Evolutionary conservation across 2,329 filamentous ascomycete genomes (phyloP), one percentile per base, ranked within the genome.

Genomic region (Xylaria digitata): DNA sequence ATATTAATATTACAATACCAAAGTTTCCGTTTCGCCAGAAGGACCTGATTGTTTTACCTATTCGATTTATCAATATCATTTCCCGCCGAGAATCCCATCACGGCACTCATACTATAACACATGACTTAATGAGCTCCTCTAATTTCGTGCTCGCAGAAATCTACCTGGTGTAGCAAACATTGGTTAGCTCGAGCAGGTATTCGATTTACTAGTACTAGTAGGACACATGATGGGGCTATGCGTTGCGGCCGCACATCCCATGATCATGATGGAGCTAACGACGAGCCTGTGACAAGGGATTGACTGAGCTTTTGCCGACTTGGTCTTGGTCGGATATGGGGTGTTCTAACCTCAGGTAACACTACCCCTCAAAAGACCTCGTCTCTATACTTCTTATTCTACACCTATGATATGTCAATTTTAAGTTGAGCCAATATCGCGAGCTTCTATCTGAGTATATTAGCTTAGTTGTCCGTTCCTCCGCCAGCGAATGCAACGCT

Each of bases 171-270:
- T 17, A 6, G 26, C 5, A 21, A 19, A 34, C 2, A 9, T 15
- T 42, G n/a, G 23, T 42, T 21, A n/a, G 53, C 13, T 37, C 26
- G 30, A 15, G 23, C 37, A 40, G 26, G 26, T 26, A 26, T 26
- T 26, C 26, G 26, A 26, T 26, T 26, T 26, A 26, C 26, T 26
- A 26, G 26, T 5, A 26, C 26, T 26, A 26, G 26, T 26, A 26
- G 26, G 3, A 26, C 32, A 26, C 34, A 11, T 37, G 50, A 45
- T 54, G 52, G 60, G 57, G 63, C 52, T 55, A 45, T 57, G 52
- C 37, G 52, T 32, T 26, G 40, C 50, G 50, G 37, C 52, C 52
- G 46, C 52, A 61, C 15, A 56, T 57, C 56, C 57, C 23, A 57
- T 56, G 32, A 56, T 26, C n/a, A 48, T 26, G 37, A 57, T 40